These are phyloP conservation scores for Cardamine resedifolia DNA, from an alignment of 345 rosid species.

Conservation along the genomic window DNA sequence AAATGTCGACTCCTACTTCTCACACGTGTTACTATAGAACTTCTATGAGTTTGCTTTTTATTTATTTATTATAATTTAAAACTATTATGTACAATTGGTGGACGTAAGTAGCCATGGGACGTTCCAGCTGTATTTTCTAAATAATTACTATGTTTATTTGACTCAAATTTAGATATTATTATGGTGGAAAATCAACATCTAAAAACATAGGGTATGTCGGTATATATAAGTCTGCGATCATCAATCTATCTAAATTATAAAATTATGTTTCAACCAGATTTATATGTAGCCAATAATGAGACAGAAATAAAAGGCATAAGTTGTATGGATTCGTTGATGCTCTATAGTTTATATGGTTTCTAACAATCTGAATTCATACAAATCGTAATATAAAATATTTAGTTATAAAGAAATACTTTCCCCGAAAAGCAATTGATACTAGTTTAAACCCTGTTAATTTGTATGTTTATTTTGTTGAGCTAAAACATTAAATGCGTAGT, in stretches of 20 bases:
- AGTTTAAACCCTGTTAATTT: neutral
- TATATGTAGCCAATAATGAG: neutral
- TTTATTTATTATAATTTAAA: no score
- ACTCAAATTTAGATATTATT: neutral
- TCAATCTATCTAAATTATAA: neutral
- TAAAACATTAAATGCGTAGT: neutral
- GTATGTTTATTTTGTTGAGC: neutral
- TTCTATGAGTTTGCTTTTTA: neutral
- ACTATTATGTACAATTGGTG: slow-evolving; percentile 11
- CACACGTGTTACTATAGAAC: neutral
- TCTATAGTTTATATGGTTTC: neutral
- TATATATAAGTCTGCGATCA: neutral
- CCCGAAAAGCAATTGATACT: neutral
- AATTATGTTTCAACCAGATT: neutral
- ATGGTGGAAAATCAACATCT: neutral
- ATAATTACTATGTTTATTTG: neutral
- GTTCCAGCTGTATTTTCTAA: slow-evolving; percentile 11
- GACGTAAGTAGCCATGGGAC: slow-evolving; percentile 17
- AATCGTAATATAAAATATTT: neutral
- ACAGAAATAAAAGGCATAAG: neutral
- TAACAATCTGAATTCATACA: neutral
- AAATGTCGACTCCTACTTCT: neutral
- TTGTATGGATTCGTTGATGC: neutral
- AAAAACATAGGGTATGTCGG: neutral
- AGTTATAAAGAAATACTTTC: neutral